Evolutionary conservation across 257 asterid species (phyloP), one percentile per base, ranked within the genome.

Genomic region (Rauvolfia tetraphylla): DNA sequence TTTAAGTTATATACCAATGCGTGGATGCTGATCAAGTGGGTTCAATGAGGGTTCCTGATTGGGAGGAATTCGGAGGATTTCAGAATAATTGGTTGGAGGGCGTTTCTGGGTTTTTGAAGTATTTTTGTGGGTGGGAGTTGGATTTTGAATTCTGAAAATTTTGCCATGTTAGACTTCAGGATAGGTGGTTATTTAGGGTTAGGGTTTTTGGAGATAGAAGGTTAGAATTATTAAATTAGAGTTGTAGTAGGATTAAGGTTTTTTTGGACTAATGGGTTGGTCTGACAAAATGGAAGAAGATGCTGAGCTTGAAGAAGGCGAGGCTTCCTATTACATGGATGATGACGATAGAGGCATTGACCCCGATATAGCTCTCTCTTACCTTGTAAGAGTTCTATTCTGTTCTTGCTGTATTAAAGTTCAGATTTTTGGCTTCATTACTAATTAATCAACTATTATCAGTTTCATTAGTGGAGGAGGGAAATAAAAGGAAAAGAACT

Each of bases 251-350:
- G 85, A 79, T 78, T 84, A 72, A 76, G 85, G 81, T 72, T 38
- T 27, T 61, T 39, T 36, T 56, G 66, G 51, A 54, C 39, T 46
- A 75, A 76, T 81, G 82, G 76, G 84, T 73, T 86, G 85, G 82
- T 74, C 79, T 80, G 75, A 66, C n/a, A 78, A 53, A 81, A 86
- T 89, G 91, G 82, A 76, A 80, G 86, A 82, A 73, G 92, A 84
- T 77, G 82, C 84, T 72, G 97, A 90, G 84, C 90, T 92, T 84
- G 99, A 95, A 82, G 99, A 92, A 89, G 96, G 97, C 69, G 98
- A 90, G 87, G 88, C 90, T 77, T 73, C 84, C 76, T 84, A 79
- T 79, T 74, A 80, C 82, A 75, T 80, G 79, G 89, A 87, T 78
- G 81, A 80, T 83, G 95, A 90, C 75, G 94, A 86, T 80, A 74